Conservation (phyloP, 139 green algal species). For the Nannochloris sp. region DNA sequence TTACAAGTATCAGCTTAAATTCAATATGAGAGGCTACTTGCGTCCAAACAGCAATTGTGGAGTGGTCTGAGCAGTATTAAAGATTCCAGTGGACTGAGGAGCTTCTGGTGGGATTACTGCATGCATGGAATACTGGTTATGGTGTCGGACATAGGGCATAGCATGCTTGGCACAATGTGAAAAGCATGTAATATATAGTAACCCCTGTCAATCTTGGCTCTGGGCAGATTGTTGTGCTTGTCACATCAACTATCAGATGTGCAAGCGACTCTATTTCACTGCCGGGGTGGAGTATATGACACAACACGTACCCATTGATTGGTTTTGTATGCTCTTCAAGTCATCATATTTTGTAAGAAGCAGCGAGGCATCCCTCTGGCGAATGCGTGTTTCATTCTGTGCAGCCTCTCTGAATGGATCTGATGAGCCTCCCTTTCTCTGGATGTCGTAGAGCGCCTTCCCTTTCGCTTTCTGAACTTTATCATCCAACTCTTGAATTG, state of each 20-base stretch:
- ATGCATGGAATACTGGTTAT: too few relatives aligned
- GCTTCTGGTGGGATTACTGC: too few relatives aligned
- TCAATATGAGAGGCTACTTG: too few relatives aligned
- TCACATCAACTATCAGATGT: neutral
- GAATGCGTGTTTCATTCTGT: neutral
- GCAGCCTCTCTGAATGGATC: constrained; percentile 38
- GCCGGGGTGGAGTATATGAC: neutral
- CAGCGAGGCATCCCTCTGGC: constrained; percentile 2
- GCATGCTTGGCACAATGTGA: neutral
- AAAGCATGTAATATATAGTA: neutral
- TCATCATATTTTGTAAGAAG: constrained; percentile 3
- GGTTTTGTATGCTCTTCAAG: neutral
- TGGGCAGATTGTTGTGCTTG: constrained; percentile 2
- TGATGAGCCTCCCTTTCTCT: constrained; percentile 18
- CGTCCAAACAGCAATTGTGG: too few relatives aligned
- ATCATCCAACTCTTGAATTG: constrained; percentile 35
- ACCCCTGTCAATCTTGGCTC: constrained; percentile 1
- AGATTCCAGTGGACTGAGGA: too few relatives aligned
- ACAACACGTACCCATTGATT: neutral
- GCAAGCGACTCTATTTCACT: constrained; percentile 12
- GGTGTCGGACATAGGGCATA: too few relatives aligned
- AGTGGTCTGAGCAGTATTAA: too few relatives aligned
- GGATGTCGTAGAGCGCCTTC: constrained; percentile 6
- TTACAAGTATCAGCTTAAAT: too few relatives aligned
- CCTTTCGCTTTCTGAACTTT: constrained; percentile 13